Conservation (phyloP, 495 filamentous ascomycete species). For the Talaromyces adpressus region DNA sequence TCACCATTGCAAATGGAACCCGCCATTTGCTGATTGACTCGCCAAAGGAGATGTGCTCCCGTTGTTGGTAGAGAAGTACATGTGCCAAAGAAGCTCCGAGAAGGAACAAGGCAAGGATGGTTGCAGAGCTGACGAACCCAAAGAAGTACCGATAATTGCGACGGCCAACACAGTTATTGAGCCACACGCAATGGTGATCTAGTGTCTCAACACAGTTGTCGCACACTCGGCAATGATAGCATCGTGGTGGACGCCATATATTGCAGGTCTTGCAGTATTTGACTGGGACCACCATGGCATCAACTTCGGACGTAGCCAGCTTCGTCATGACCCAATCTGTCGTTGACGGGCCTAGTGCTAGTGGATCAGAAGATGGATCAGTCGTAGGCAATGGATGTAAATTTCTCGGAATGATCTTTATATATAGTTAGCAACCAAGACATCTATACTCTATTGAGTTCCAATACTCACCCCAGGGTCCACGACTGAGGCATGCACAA, state of each 20-base stretch:
- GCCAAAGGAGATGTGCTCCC: conserved; percentile 55
- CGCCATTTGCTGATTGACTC: conserved; percentile 59
- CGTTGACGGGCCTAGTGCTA: conserved; percentile 71
- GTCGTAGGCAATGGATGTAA: conserved; percentile 57
- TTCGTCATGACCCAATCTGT: conserved; percentile 90
- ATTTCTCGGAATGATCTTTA: conserved; percentile 77
- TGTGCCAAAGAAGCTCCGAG: conserved; percentile 72
- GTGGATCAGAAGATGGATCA: conserved; percentile 61
- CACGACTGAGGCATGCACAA: conserved; percentile 81
- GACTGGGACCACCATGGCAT: conserved; percentile 92
- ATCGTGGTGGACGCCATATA: conserved; percentile 91
- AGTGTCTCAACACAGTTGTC: conserved; percentile 97
- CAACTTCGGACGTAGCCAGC: conserved; percentile 57
- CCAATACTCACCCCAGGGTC: conserved; percentile 75
- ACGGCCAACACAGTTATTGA: conserved; percentile 96
- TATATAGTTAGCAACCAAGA: conserved; percentile 11
- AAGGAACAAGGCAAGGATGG: conserved; percentile 70
- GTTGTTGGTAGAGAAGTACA: conserved; percentile 61
- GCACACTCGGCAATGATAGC: conserved; percentile 93
- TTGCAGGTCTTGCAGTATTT: conserved; percentile 97
- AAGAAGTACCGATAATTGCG: conserved; percentile 99
- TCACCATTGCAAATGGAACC: conserved; percentile 82
- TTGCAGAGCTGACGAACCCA: conserved; percentile 69
- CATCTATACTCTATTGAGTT: neutral
- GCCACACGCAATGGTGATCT: conserved; percentile 98